Conservation (phyloP, 208 protist species). For the Crithidia acanthocephali region DNA sequence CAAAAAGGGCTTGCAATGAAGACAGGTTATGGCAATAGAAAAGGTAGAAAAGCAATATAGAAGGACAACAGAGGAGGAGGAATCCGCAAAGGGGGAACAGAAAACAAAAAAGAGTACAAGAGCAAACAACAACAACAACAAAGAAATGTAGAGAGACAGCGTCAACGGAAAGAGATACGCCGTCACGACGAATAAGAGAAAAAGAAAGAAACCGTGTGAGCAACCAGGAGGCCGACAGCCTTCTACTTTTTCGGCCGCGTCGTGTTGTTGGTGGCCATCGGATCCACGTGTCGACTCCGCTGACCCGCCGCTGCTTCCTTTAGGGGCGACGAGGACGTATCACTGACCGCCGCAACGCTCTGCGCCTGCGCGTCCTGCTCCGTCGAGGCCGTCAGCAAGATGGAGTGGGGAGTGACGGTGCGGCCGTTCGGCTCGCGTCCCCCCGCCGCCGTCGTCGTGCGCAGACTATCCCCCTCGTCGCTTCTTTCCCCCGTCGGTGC, state of each 20-base stretch:
- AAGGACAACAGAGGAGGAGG: too few relatives aligned
- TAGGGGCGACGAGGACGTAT: background rate
- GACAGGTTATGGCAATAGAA: too few relatives aligned
- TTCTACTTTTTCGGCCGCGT: background rate
- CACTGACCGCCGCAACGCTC: background rate
- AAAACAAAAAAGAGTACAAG: background rate
- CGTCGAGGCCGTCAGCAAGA: background rate
- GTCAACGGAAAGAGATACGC: background rate
- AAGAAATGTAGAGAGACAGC: background rate
- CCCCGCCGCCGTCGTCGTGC: background rate
- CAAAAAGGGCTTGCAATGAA: too few relatives aligned
- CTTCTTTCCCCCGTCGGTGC: background rate
- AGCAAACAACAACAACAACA: constrained; percentile 5
- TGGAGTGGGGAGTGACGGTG: background rate
- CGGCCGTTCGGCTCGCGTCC: background rate
- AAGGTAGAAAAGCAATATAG: too few relatives aligned
- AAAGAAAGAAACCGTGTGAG: background rate
- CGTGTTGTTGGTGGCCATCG: background rate
- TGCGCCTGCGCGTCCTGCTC: background rate
- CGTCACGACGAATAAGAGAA: too few relatives aligned
- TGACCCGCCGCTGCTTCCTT: background rate
- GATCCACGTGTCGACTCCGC: constrained; percentile 5
- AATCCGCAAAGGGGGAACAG: too few relatives aligned
- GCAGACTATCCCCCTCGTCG: background rate
- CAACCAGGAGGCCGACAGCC: background rate